Base-by-base conservation (phyloP, 1,139 yeast genomes). In the Candida mesenterica region DNA sequence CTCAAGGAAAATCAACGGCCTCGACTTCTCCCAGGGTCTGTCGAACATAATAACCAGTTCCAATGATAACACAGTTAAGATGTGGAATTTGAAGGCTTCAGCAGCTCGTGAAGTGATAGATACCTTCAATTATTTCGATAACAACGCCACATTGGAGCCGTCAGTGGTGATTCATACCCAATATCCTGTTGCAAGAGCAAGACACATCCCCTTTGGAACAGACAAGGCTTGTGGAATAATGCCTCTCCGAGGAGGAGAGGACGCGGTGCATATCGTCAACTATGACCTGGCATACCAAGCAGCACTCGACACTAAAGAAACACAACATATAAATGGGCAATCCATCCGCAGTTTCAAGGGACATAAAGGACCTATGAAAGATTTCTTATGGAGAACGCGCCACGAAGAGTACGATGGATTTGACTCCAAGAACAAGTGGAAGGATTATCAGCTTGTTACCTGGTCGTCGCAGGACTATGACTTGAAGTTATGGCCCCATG, bases 391-490 rank as follows among this genome's bases (percentile, higher is more conserved):
- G 97, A 67, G 97, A 46, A 65, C 79, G 6, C 65, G 87, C 37
- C 70, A 63, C 38, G 68, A 57, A 30, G 41, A 41, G 4, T 68
- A 68, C 37, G 57, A 55, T 20, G 62, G 58, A 68, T 63, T 45
- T 44, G 72, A 71, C 13, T 57, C 72, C 2, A 65, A 61, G 5
- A 49, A 68, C 7, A 82, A 79, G 46, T 89, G 89, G 64, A 69
- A 89, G 38, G 96, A 88, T 42, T 89, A 76, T 52, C 97, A 90
- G 55, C 60, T 92, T 35, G 94, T 92, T 0, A 87, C 98, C 0
- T 92, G 97, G 97, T 83, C 95, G 0, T 80, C 86, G 15, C 64
- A 56, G 43, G 98, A 92, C 53, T 77, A 80, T 46, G 95, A 88
- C 53, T 64, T 92, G 40, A 72, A 90, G 42, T 61, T 90, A 34